Base-by-base conservation (phyloP, 257 asterid genomes). In the Plantago major region DNA sequence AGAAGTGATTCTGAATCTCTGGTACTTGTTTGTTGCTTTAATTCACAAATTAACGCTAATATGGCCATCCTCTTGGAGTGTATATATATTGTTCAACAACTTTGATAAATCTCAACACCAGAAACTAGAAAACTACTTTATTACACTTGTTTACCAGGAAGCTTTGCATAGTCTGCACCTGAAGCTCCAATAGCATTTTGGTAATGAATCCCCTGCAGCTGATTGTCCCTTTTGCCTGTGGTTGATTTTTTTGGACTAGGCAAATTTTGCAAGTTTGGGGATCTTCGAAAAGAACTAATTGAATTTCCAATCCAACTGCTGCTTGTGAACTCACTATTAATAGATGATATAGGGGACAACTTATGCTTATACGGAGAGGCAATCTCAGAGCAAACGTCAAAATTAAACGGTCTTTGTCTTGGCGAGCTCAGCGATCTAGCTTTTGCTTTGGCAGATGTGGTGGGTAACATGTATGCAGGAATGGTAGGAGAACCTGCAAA, bases 391-490 rank as follows among this genome's bases (percentile, higher is more conserved):
- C 83, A 90, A 9, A 81, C 84, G 72, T 88, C 98, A 3, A 81
- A 71, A 66, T 78, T 77, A 15, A 83, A 77, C 10, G 95, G 94
- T 37, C 94, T 76, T 68, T 80, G 70, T 71, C 96, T 82, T 46
- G 98, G 98, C 3, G 98, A 82, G 75, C 96, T 86, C 82, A 84
- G 12, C 48, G 96, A 91, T 62, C 98, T 79, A 14, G 79, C 68
- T 75, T 73, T 91, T 58, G 98, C 98, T 65, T 74, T 91, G 10
- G 96, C 94, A 6, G 98, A 91, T 67, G 84, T 89, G 1, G 96
- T 91, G 42, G 95, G 81, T 42, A 96, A 90, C 98, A 91, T 91
- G 74, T 91, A 91, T n/a, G 95, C 79, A 49, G 98, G 98, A 57
- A 73, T 60, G 30, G 74, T 37, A 44, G 89, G 83, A 14, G 97